phyloP scores from a whole-genome alignment of 2,329 filamentous ascomycete species.

The Colletotrichum sp. region DNA sequence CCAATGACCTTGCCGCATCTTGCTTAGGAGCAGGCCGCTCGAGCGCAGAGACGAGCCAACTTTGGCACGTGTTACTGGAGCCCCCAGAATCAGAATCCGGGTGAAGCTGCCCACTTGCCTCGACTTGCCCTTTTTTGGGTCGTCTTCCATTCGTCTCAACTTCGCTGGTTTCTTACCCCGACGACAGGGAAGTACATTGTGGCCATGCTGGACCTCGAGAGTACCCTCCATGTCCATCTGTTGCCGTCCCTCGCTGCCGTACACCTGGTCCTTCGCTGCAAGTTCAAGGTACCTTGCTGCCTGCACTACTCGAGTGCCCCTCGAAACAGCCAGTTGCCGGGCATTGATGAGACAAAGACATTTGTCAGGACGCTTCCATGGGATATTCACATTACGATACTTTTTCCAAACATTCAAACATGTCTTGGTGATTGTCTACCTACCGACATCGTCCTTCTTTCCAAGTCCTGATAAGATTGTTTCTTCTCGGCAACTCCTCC shows the following conservation, averaged over 20 bases:
- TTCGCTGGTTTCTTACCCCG: background rate
- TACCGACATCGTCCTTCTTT: background rate
- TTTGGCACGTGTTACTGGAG: constrained; percentile 14
- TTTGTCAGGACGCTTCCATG: constrained; percentile 4
- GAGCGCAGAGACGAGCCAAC: background rate
- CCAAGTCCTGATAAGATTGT: background rate
- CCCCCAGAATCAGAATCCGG: background rate
- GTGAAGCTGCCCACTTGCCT: background rate
- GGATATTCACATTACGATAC: background rate
- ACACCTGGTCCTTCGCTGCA: background rate
- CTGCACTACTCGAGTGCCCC: background rate
- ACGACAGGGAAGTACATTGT: background rate
- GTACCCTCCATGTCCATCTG: background rate
- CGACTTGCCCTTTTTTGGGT: background rate
- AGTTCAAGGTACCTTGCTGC: background rate
- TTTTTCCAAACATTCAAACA: background rate
- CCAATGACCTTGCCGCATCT: background rate
- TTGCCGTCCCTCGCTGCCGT: background rate
- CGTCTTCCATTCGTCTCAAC: background rate
- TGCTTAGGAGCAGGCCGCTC: background rate
- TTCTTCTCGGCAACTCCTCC: background rate
- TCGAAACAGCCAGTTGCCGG: background rate
- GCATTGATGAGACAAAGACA: constrained; percentile 3
- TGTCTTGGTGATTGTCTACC: background rate
- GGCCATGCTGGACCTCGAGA: background rate